Base-by-base conservation (phyloP, 2,329 filamentous ascomycete genomes). In the Nemania sp. region DNA sequence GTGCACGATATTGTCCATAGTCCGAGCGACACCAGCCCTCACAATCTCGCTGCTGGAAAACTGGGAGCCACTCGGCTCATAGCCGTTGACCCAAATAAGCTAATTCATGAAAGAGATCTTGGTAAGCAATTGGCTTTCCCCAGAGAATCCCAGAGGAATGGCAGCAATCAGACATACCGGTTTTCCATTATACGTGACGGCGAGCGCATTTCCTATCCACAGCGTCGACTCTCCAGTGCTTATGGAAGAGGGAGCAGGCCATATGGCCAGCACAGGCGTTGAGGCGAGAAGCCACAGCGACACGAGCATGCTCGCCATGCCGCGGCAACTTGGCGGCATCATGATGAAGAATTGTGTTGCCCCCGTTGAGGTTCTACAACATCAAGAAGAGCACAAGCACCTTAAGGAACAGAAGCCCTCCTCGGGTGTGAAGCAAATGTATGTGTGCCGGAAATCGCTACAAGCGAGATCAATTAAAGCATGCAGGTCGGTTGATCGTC, bases 1-100 rank as follows among this genome's bases (percentile, higher is more conserved):
- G 25, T 83, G 76, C 74, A 92, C 90, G 57, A 94, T 85, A 59
- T 82, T 84, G 21, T 81, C 74, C 65, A 87, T 78, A 10, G 88
- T 81, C 48, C 89, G 83, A n/a, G 81, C 79, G 18, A 88, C 76
- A 32, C 79, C 86, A 25, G 77, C 81, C 66, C 80, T 77, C 51
- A 88, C 82, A 25, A 88, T 80, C 17, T 82, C 76, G 67, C 78
- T 77, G 75, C 81, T 84, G 68, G 70, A 77, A 62, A 82, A 77
- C 17, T 74, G 71, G 54, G 74, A 56, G 13, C 78, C 60, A 29
- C 70, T 58, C 11, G 80, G 77, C 51, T 73, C 71, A 69, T 80
- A 82, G 56, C 78, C 78, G 65, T 76, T 75, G 20, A 75, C 76
- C 72, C 82, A 83, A 39, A 77, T 71, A 59, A 86, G 74, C 83